Conservation (phyloP, 2,329 filamentous ascomycete genomes). For the Calonectria hongkongensis region DNA sequence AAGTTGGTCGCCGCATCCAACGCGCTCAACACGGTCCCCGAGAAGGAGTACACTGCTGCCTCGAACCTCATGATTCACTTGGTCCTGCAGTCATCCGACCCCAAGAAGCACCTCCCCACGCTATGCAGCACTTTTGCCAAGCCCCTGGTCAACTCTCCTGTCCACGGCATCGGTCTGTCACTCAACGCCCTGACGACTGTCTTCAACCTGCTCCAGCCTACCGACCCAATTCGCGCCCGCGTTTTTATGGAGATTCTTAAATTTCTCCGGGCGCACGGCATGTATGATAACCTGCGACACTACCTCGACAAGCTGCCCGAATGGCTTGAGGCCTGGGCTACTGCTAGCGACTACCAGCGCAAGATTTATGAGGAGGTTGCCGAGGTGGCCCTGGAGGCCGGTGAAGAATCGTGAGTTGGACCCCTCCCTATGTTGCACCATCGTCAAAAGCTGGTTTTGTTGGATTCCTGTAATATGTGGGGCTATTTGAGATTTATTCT, state of each 20-base stretch:
- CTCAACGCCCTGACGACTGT: constrained; percentile 94
- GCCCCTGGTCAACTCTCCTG: constrained; percentile 89
- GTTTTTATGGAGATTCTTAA: constrained; percentile 92
- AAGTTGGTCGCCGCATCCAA: constrained; percentile 89
- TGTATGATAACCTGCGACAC: constrained; percentile 89
- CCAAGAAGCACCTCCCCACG: constrained; percentile 88
- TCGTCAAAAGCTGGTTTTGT: constrained; percentile 16
- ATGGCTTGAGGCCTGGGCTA: constrained; percentile 90
- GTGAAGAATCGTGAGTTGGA: constrained; percentile 82
- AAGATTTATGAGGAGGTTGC: constrained; percentile 89
- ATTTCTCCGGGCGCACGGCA: constrained; percentile 83
- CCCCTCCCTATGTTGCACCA: constrained; percentile 19
- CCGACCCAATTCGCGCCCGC: constrained; percentile 89
- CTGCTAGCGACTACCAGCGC: constrained; percentile 87
- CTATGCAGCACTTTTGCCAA: constrained; percentile 93
- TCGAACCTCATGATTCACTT: constrained; percentile 98
- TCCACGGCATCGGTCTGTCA: constrained; percentile 89
- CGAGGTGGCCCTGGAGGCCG: constrained; percentile 85
- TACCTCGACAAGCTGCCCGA: constrained; percentile 88
- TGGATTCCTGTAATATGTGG: background rate
- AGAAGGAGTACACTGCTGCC: constrained; percentile 96
- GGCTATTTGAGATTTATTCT: background rate
- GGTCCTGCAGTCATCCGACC: constrained; percentile 88
- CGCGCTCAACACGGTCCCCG: constrained; percentile 87
- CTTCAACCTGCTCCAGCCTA: constrained; percentile 91